These are phyloP conservation scores for Phaffia rhodozyma DNA, from an alignment of 1,284 basidiomycete genomes.

Conservation along the genomic window DNA sequence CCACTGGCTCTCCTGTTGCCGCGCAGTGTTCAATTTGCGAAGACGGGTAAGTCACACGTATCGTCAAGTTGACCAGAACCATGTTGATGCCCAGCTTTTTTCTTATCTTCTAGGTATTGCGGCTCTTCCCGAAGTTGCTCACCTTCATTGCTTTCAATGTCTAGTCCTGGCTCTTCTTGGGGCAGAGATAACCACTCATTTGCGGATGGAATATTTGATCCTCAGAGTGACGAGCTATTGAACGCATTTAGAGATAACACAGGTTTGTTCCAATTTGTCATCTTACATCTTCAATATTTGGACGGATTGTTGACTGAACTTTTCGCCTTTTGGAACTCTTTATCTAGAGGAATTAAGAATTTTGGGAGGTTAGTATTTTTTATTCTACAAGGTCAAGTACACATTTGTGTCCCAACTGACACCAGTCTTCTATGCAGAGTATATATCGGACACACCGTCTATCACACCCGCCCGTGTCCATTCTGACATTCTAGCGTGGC, in stretches of 20 bases:
- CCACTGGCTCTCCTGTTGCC: slow-evolving; percentile 6
- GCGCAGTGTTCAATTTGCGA: slow-evolving; percentile 4
- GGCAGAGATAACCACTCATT: background rate
- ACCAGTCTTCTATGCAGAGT: slow-evolving; percentile 1
- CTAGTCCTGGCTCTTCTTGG: slow-evolving; percentile 2
- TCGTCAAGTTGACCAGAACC: background rate
- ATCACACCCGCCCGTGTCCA: slow-evolving; percentile 1
- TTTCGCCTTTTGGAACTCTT: slow-evolving; percentile 2
- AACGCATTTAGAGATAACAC: slow-evolving; percentile 1
- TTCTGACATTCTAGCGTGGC: slow-evolving; percentile 11
- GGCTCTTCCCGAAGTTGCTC: slow-evolving; percentile 4
- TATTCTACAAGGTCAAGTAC: background rate
- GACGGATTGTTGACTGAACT: background rate
- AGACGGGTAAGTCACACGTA: slow-evolving; percentile 4
- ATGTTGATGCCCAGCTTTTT: background rate
- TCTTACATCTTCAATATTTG: background rate
- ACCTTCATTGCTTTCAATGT: background rate
- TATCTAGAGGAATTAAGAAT: slow-evolving; percentile 5
- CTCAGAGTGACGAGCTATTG: slow-evolving; percentile 11
- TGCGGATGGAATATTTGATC: slow-evolving; percentile 1
- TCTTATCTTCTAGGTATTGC: background rate
- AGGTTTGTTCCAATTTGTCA: background rate
- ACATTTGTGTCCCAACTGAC: background rate
- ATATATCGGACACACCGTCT: background rate
- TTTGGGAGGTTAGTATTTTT: slow-evolving; percentile 5